Evolutionary conservation across 148 eudicot genomes (phyloP).

Genomic region (Camellia lanceoleosa): DNA sequence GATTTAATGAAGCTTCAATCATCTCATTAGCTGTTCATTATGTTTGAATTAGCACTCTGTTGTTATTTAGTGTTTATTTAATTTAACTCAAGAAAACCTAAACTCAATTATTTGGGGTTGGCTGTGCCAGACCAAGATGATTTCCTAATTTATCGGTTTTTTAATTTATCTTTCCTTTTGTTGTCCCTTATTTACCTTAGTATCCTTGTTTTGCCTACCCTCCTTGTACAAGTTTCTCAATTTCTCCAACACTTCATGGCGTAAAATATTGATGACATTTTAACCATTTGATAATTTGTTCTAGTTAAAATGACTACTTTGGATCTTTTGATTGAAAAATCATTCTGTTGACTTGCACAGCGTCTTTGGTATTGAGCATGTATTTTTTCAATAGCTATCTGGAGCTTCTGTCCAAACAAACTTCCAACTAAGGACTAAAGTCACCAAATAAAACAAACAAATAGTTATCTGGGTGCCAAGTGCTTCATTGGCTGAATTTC

Average conservation of each 20-base stretch:
- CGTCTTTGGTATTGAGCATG: background rate
- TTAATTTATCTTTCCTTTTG: too few species aligned
- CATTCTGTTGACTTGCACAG: background rate
- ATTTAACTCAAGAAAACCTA: too few species aligned
- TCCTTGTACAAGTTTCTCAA: background rate
- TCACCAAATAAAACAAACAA: background rate
- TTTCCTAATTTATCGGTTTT: too few species aligned
- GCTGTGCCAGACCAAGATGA: too few species aligned
- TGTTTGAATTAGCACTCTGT: too few species aligned
- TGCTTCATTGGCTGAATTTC: background rate
- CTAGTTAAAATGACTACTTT: background rate
- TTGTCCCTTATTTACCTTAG: background rate
- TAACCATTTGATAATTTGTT: background rate
- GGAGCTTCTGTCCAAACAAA: background rate
- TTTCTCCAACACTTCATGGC: too few species aligned
- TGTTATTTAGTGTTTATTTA: too few species aligned
- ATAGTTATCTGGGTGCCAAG: background rate
- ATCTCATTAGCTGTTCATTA: too few species aligned
- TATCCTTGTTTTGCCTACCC: background rate
- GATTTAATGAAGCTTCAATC: too few species aligned
- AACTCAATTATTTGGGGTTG: too few species aligned
- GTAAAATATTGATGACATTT: background rate
- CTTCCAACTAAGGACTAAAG: too few species aligned
- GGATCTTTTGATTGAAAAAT: too few species aligned
- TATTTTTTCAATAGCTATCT: background rate